phyloP scores from a whole-genome alignment of 768 basidiomycete species.

The Hygrophorus pudorinus region DNA sequence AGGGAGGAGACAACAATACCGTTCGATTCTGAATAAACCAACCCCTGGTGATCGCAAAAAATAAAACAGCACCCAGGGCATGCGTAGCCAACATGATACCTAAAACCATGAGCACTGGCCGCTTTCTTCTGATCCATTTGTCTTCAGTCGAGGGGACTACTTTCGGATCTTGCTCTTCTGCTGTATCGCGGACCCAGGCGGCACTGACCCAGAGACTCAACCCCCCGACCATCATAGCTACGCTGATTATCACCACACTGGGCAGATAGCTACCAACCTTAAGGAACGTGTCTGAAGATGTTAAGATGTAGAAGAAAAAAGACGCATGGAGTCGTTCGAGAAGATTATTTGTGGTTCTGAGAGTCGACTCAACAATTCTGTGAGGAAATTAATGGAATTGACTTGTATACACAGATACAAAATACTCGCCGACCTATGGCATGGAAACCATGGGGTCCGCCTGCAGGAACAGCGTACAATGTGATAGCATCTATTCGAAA shows the following conservation, averaged over 20 bases:
- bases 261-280: conserved; percentile 91
- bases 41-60: conserved; percentile 34
- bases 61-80: conserved; percentile 39
- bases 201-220: conserved; percentile 62
- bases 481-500: conserved; percentile 95
- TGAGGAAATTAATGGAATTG: conserved; percentile 5
- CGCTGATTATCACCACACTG: conserved; percentile 73
- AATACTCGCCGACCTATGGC: conserved; percentile 70
- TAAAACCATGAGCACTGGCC: conserved; percentile 47
- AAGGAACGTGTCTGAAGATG: conserved; percentile 54
- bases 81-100: conserved; percentile 50
- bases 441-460: conserved; percentile 93
- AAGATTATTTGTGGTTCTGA: conserved; percentile 88
- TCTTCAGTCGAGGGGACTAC: not conserved
- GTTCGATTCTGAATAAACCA: conserved; percentile 30
- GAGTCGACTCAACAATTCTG: conserved; percentile 78
- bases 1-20: conserved; percentile 21
- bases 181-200: conserved; percentile 35
- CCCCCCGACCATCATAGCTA: conserved; percentile 80
- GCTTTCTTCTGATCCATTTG: conserved; percentile 35
- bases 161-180: conserved; percentile 1
- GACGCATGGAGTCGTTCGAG: conserved; percentile 95
- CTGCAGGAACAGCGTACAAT: conserved; percentile 76
- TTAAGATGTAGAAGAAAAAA: conserved; percentile 90
- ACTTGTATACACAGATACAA: not conserved